Evolutionary conservation across 352 stramenopile genomes (phyloP).

Genomic region (Lagenidium sp.): DNA sequence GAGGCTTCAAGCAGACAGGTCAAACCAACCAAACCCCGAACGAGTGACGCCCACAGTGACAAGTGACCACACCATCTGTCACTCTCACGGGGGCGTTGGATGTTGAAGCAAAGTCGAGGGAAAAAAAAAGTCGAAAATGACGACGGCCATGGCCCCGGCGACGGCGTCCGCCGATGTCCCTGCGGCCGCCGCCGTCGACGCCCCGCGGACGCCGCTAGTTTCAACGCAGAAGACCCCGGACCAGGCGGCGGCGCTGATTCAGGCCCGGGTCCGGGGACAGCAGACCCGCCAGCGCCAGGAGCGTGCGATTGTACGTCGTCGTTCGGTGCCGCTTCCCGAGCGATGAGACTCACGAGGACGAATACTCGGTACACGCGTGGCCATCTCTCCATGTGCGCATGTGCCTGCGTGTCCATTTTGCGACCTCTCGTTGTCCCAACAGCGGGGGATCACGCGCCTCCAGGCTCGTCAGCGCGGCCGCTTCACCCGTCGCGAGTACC

Average conservation of each 20-base stretch:
- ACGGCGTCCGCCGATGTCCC: no score
- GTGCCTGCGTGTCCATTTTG: background rate
- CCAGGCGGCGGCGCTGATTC: conserved; percentile 38
- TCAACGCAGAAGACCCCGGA: conserved; percentile 24
- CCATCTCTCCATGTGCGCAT: background rate
- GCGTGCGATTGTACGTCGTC: conserved; percentile 21
- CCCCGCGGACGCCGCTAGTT: no score
- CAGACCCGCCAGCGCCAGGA: conserved; percentile 20
- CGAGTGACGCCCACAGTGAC: no score
- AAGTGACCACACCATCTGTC: no score
- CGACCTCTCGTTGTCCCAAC: conserved; percentile 1
- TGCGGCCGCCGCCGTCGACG: conserved; percentile 1
- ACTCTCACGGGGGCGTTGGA: no score
- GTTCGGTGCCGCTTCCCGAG: background rate
- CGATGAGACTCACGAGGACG: no score
- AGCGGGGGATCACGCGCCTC: conserved; percentile 42
- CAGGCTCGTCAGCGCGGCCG: conserved; percentile 51
- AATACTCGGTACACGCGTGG: no score
- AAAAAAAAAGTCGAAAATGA: no score
- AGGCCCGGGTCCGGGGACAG: conserved; percentile 37
- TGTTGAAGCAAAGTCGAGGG: no score
- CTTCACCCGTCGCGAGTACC: conserved; percentile 43
- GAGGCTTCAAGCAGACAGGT: no score
- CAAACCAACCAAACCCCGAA: no score
- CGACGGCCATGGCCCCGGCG: no score